A percentile compares a stretch with the other conserved stretches of the same genome.
Conservation (phyloP, 495 filamentous ascomycete genomes). For the Cairneyella variabilis region DNA sequence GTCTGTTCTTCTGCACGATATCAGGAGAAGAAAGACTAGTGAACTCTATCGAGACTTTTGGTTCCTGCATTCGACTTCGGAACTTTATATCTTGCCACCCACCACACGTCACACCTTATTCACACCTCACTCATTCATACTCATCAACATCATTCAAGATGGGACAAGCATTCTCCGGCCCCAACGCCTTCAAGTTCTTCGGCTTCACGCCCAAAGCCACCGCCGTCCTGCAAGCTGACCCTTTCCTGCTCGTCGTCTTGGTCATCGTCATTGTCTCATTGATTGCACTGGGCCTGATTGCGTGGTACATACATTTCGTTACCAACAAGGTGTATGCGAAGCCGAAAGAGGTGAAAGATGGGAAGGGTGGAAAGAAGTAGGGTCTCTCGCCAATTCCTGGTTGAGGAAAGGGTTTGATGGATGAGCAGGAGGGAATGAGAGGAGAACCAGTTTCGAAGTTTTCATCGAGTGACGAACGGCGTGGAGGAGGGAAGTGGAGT, state of each 20-base stretch:
- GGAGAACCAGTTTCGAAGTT: neutral
- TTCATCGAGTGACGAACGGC: too few relatives aligned
- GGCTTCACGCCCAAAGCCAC: conserved; percentile 24
- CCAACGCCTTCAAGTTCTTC: conserved; percentile 28
- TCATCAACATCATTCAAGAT: conserved; percentile 13
- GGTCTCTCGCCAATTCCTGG: too few relatives aligned
- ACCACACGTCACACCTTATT: too few relatives aligned
- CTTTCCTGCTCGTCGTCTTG: conserved; percentile 20
- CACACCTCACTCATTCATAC: neutral
- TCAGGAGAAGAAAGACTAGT: too few relatives aligned
- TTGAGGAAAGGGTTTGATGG: neutral
- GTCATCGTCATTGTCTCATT: conserved; percentile 9
- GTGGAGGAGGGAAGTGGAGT: neutral
- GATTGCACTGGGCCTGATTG: conserved; percentile 10
- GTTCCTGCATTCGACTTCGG: too few relatives aligned
- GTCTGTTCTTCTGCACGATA: too few relatives aligned
- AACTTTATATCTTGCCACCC: too few relatives aligned
- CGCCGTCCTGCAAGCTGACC: conserved; percentile 18
- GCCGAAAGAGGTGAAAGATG: conserved; percentile 20
- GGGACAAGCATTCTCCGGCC: conserved; percentile 27
- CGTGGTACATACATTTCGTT: conserved; percentile 20
- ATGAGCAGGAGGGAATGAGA: neutral
- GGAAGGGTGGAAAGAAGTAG: conserved; percentile 10
- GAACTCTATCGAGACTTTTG: too few relatives aligned
- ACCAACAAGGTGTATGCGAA: conserved; percentile 24